phyloP scores from a whole-genome alignment of 225 moss, liverwort and hornwort species.

The Pseudoscleropodium purum region DNA sequence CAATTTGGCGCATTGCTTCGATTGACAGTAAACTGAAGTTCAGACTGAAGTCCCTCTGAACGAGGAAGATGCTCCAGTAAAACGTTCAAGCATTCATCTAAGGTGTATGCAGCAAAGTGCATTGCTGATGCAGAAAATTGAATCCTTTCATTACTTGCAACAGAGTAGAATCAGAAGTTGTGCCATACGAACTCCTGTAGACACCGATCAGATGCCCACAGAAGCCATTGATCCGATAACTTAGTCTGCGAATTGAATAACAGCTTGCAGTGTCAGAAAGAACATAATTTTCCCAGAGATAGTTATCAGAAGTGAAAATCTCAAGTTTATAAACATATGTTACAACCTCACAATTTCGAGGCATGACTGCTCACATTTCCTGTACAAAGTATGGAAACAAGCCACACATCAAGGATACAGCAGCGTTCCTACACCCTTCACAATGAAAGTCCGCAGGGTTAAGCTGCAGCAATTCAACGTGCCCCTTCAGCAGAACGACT shows the following conservation, averaged over 20 bases:
- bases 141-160: neutral
- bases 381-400: constrained; percentile 2
- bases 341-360: constrained; percentile 22
- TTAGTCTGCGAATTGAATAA: neutral
- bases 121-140: neutral
- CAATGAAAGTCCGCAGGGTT: neutral
- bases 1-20: neutral
- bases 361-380: neutral
- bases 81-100: neutral
- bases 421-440: neutral
- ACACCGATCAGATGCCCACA: neutral
- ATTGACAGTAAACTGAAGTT: neutral
- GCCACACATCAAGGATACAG: neutral
- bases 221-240: neutral
- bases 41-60: neutral
- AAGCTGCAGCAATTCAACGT: neutral
- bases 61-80: neutral
- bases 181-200: neutral
- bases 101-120: no score
- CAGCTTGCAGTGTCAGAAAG: neutral
- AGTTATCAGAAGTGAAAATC: neutral
- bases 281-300: neutral
- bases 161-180: neutral
- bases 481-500: constrained; percentile 23
- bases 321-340: constrained; percentile 10